A percentile compares a stretch with the other conserved stretches of the same genome.
Evolutionary conservation across 2,329 filamentous ascomycete species (phyloP).

Genomic region (Camillea tinctor): DNA sequence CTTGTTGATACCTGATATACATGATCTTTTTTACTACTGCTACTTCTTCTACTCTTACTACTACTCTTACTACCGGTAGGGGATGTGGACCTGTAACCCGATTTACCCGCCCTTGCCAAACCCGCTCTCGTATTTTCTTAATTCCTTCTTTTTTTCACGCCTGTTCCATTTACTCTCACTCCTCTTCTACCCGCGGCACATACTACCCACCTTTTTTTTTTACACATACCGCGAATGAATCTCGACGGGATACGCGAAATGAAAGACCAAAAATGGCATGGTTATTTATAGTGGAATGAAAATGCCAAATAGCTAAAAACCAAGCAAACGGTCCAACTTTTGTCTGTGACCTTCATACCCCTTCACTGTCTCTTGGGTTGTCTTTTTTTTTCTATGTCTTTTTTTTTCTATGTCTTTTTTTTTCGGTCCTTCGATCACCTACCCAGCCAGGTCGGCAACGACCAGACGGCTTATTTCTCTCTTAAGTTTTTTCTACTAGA

Average conservation of each 20-base stretch:
- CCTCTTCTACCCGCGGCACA: not conserved
- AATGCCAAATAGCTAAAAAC: not conserved
- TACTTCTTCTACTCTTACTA: not conserved
- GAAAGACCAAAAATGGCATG: not conserved
- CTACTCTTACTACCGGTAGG: not conserved
- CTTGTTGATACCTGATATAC: not conserved
- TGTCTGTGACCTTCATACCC: not conserved
- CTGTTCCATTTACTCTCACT: no score
- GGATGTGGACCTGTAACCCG: not conserved
- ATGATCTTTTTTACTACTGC: not conserved
- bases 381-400: not conserved
- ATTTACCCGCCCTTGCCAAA: not conserved
- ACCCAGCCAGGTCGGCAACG: not conserved
- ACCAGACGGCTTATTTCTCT: slow-evolving; percentile 3
- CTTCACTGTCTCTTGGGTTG: not conserved
- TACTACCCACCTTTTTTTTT: not conserved
- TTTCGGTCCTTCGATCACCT: not conserved
- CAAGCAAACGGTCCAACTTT: not conserved
- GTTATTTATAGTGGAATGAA: not conserved
- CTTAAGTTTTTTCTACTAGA: slow-evolving; percentile 22
- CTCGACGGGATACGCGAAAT: not conserved
- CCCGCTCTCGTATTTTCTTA: not conserved
- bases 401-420: not conserved
- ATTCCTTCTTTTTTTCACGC: not conserved
- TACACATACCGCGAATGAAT: not conserved